These are phyloP conservation scores for Dendrostoma leiphaemia DNA, from an alignment of 2,329 filamentous ascomycete species.

Conservation along the genomic window DNA sequence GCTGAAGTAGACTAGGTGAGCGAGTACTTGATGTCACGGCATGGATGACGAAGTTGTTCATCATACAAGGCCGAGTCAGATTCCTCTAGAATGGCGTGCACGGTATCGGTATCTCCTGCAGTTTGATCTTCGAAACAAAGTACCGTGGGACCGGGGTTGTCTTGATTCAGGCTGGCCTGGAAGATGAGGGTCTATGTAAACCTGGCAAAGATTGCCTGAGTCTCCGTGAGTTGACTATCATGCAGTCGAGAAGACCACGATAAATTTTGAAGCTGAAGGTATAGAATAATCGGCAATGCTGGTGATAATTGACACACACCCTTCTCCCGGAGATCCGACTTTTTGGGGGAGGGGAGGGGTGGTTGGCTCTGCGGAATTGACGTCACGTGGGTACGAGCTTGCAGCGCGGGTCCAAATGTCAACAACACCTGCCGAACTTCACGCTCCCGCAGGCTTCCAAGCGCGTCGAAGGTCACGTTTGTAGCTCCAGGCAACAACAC, in stretches of 20 bases:
- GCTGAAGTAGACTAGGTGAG: background rate
- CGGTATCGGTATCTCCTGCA: background rate
- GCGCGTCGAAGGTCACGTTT: conserved; percentile 11
- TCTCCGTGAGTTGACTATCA: background rate
- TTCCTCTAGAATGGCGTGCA: background rate
- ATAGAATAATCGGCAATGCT: background rate
- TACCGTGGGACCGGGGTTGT: background rate
- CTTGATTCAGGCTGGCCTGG: background rate
- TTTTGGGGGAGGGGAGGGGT: background rate
- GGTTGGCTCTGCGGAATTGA: background rate
- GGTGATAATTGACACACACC: too few species aligned
- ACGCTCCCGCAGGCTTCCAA: conserved; percentile 10
- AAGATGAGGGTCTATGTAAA: background rate
- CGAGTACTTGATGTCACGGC: too few species aligned
- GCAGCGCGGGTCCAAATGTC: background rate
- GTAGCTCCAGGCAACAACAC: background rate
- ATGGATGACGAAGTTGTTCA: background rate
- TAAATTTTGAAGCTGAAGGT: background rate
- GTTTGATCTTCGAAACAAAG: background rate
- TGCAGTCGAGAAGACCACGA: background rate
- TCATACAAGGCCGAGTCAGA: background rate
- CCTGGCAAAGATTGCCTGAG: too few species aligned
- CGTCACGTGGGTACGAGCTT: conserved; percentile 7
- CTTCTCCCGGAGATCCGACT: too few species aligned
- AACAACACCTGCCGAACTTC: background rate